phyloP scores from a whole-genome alignment of 2,329 filamentous ascomycete species.

The Hypoxylon sp. region DNA sequence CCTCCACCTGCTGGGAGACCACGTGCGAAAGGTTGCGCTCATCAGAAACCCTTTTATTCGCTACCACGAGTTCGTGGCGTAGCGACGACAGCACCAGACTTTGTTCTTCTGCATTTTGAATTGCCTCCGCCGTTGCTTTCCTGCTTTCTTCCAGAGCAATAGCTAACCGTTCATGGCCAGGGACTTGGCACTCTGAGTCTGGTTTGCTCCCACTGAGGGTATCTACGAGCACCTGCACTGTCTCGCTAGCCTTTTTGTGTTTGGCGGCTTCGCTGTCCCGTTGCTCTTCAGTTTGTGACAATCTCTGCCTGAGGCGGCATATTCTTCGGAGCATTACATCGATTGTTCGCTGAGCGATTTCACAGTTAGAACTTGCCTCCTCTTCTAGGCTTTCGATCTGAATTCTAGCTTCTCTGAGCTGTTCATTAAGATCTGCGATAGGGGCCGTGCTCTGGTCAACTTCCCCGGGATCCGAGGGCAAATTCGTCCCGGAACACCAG shows the following conservation, averaged over 20 bases:
- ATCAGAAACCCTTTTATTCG: neutral
- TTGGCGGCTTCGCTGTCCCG: neutral
- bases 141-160: conserved; percentile 7
- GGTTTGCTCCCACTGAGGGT: neutral
- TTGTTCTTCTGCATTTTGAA: conserved; percentile 6
- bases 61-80: conserved; percentile 13
- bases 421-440: conserved; percentile 4
- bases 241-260: neutral
- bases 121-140: neutral
- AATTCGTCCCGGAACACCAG: neutral
- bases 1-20: conserved; percentile 22
- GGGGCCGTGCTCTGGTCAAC: neutral
- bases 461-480: neutral
- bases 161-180: neutral
- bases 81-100: neutral
- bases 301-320: neutral
- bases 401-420: conserved; percentile 6
- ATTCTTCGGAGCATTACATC: conserved; percentile 1
- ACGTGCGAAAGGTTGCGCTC: conserved; percentile 23
- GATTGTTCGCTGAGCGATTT: conserved; percentile 15
- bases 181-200: conserved; percentile 2
- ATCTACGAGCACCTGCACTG: neutral
- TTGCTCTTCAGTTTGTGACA: conserved; percentile 7
- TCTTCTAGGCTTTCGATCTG: conserved; percentile 14
- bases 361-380: neutral